Percentiles rank a stretch among this genome's conserved stretches.
Conservation (phyloP, 129 eudicot genomes). For the Centaurea solstitialis region DNA sequence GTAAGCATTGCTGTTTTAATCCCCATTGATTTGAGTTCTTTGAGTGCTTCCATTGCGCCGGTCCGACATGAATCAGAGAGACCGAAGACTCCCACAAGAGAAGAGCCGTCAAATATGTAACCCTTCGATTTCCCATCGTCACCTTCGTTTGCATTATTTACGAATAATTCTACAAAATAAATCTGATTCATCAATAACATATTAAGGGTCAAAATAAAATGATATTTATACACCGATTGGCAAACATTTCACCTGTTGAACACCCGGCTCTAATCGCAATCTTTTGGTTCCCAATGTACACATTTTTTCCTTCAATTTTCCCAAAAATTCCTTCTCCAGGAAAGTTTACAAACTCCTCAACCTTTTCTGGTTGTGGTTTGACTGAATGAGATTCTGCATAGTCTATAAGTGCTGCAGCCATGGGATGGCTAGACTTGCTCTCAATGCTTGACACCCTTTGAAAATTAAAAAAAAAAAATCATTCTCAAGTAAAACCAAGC, state of each 20-base stretch:
- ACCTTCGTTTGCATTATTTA: conserved; percentile 32
- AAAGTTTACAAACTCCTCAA: conserved; percentile 70
- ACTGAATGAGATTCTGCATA: conserved; percentile 51
- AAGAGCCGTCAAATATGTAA: conserved; percentile 56
- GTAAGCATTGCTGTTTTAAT: conserved; percentile 87
- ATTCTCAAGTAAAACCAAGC: neutral
- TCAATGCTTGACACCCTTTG: conserved; percentile 85
- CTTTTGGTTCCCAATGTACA: conserved; percentile 73
- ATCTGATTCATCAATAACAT: neutral
- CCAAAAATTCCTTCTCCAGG: conserved; percentile 96
- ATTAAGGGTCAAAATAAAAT: neutral
- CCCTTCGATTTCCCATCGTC: conserved; percentile 68
- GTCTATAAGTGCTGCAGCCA: conserved; percentile 76
- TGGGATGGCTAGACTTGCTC: conserved; percentile 93
- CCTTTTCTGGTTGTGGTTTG: conserved; percentile 65
- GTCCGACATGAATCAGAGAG: conserved; percentile 85
- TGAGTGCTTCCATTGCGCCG: conserved; percentile 79
- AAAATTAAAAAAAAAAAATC: neutral
- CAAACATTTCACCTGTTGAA: conserved; percentile 40
- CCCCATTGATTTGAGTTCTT: conserved; percentile 71
- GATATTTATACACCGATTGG: neutral
- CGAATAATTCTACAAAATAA: conserved; percentile 37
- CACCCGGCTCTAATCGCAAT: conserved; percentile 71
- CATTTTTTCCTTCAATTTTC: conserved; percentile 57
- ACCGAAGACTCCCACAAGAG: conserved; percentile 58